Base-by-base conservation (phyloP, 371 early-diverging fungal genomes). In the Rhizopus delemar region DNA sequence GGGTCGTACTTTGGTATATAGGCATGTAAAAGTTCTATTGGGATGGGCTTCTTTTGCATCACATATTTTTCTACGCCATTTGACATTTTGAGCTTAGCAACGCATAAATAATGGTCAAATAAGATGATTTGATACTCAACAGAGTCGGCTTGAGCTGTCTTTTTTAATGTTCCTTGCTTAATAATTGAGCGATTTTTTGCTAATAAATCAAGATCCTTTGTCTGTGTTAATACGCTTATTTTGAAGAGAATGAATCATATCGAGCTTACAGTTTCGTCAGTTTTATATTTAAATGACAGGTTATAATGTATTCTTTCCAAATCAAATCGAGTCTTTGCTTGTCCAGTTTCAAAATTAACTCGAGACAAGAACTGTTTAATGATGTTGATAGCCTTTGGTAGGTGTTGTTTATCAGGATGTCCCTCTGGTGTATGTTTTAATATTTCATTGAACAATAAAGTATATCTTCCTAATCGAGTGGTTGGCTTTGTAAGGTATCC, bases 381-480 rank as follows among this genome's bases (percentile, higher is more conserved):
- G 41, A 82, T 83, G 52, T 82, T 57, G 46, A 86, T 72, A 54
- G 94, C 93, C 69, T 95, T 89, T 41, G 85, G 82, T 28, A 81
- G 74, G 51, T 93, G 74, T 58, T 85, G 78, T 43, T 73, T 76
- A 69, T 97, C 97, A 1, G 91, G 88, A 60, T 92, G 86, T 29
- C 81, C 86, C 31, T 82, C 81, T 3, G 91, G 89, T 11, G 95
- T 92, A 59, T 88, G 78, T 68, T 95, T 92, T 16, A 93, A 71
- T 41, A 94, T 87, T n/a, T 88, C 90, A 56, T 87, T 86, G n/a
- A 97, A 82, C n/a, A 97, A 68, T 41, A 97, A 76, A 2, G 91
- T 90, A 62, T 96, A 97, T 43, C 94, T 84, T 11, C 91, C 95
- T 36, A 96, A 67, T 9, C 96, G 87, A 6, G 94, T 89, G 0